Percentiles rank a stretch among this genome's conserved stretches.
phyloP scores from a whole-genome alignment of 202 grass and related monocot genomes.

The Musa balbisiana region DNA sequence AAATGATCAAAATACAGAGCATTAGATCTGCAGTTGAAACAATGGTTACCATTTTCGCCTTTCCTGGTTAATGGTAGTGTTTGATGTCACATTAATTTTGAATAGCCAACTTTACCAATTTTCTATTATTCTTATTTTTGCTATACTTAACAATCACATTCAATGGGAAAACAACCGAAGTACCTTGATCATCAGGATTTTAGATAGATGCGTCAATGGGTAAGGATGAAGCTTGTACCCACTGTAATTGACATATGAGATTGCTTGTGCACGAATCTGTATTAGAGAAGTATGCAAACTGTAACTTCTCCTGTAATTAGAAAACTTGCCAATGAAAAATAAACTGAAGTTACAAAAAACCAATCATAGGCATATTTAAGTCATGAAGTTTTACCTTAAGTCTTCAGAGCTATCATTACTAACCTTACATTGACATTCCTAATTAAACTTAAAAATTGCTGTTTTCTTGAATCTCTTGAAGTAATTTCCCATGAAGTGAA shows the following conservation, averaged over 20 bases:
- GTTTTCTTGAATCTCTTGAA: not conserved
- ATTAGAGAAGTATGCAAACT: not conserved
- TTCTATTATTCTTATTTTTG: not conserved
- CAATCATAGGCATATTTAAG: not conserved
- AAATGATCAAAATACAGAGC: slow-evolving; percentile 19
- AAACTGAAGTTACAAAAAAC: not conserved
- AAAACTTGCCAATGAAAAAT: too few species aligned
- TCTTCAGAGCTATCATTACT: not conserved
- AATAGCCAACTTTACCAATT: not conserved
- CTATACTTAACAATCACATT: not conserved
- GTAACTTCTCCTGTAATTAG: too few species aligned
- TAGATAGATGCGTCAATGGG: slow-evolving; percentile 50
- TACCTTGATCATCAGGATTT: slow-evolving; percentile 78
- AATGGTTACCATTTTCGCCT: not conserved
- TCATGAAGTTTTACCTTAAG: not conserved
- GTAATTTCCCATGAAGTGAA: too few species aligned
- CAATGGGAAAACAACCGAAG: not conserved
- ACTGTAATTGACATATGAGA: slow-evolving; percentile 61
- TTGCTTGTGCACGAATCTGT: slow-evolving; percentile 67
- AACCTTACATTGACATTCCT: not conserved
- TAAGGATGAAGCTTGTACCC: slow-evolving; percentile 77
- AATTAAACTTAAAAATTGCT: not conserved
- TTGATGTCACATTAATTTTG: not conserved
- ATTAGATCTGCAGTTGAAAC: not conserved
- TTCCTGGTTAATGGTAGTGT: not conserved